Conservation (phyloP, 176 grass and related monocot species). For the Oryza rufipogon region DNA sequence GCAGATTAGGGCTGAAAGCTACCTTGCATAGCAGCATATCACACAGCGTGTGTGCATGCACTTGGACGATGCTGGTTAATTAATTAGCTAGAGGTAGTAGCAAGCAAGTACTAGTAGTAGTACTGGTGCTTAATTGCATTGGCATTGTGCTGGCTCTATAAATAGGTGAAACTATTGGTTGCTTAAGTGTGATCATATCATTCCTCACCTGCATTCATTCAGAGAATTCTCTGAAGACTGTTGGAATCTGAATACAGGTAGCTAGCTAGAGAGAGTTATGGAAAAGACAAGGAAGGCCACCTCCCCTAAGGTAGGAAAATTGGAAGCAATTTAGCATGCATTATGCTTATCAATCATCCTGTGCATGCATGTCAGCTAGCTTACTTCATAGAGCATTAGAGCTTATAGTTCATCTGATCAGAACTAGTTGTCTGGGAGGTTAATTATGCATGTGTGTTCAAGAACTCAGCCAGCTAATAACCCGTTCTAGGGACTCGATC, state of each 20-base stretch:
- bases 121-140: conserved; percentile 3
- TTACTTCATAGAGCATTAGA: background rate
- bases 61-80: background rate
- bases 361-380: background rate
- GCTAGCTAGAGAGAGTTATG: conserved; percentile 39
- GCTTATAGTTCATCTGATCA: background rate
- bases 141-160: conserved; percentile 40
- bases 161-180: conserved; percentile 59
- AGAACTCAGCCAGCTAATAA: too few species aligned
- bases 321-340: background rate
- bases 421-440: background rate
- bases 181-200: conserved; percentile 34
- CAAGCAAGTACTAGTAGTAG: background rate
- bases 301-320: conserved; percentile 60
- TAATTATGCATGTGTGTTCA: too few species aligned
- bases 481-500: background rate
- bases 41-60: background rate
- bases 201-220: conserved; percentile 19
- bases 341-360: background rate
- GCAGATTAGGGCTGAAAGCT: conserved; percentile 48
- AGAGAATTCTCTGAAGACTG: conserved; percentile 28
- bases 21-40: background rate
- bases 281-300: conserved; percentile 56
- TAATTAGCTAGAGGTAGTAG: background rate
- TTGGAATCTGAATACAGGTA: background rate